Base-by-base conservation (phyloP, 106 monocot genomes). In the Dendrobium officinale region DNA sequence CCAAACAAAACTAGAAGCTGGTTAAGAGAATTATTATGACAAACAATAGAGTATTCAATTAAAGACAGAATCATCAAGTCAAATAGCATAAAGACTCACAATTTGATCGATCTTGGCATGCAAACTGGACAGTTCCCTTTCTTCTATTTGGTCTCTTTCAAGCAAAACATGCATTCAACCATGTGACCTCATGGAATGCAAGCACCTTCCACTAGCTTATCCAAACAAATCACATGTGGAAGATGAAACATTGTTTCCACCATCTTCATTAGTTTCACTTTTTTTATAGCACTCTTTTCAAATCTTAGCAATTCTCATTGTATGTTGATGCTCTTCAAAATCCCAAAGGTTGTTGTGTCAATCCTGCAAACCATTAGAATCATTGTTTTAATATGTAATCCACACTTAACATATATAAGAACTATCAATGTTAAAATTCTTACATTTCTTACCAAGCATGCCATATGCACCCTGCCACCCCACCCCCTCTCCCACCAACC, bases 161-260 rank as follows among this genome's bases (percentile, higher is more conserved):
- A 61, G 73, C 94, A 98, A 15, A 84, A 73, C 92, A 95, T 95
- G 82, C 95, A 95, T n/a, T 90, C 95, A 13, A 85, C 92, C 95
- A 95, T 90, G 80, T 98, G 97, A 55, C 97, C 92, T 27, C 97
- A 98, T 0, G 97, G 97, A 80, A 98, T 88, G 78, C 94, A 94
- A 24, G 92, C 97, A 9, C 91, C 94, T 72, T 98, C 91, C 18
- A 86, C 91, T 27, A 86, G 82, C n/a, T 87, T 89, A 86, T 97
- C 96, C 80, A 90, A 84, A 74, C 96, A 94, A 43, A 97, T 89
- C 45, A 92, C 96, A 97, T 4, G 43, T 19, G 6, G 81, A 81
- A 24, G 73, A 70, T 6, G 81, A 81, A 75, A 4, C n/a, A 10
- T 31, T 68, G 17, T 47, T 56, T 27, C 78, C 44, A 20, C 77